Conservation (phyloP, 441 rosid species). For the Lagerstroemia fauriei region DNA sequence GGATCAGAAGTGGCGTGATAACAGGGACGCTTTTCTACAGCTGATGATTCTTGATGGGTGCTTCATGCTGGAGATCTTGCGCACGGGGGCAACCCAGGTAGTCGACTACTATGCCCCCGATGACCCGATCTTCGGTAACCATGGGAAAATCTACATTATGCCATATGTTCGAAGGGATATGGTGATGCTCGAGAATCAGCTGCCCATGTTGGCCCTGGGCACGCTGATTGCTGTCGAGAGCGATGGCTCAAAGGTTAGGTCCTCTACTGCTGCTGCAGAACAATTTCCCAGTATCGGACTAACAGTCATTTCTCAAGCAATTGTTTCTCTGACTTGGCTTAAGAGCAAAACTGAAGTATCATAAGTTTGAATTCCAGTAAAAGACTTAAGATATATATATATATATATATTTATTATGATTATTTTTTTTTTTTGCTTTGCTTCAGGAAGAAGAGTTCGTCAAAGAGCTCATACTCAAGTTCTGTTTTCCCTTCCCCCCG, state of each 20-base stretch:
- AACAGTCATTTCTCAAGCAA: too few relatives aligned
- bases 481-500: conserved; percentile 27
- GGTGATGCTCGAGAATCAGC: conserved; percentile 54
- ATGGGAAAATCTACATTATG: conserved; percentile 42
- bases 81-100: conserved; percentile 22
- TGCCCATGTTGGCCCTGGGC: conserved; percentile 44
- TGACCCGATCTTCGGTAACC: conserved; percentile 51
- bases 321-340: neutral
- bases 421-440: neutral
- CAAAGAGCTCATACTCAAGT: conserved; percentile 40
- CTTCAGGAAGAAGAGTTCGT: conserved; percentile 40
- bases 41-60: conserved; percentile 58
- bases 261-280: neutral
- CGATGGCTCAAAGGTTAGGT: conserved; percentile 32
- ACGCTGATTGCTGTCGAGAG: conserved; percentile 34
- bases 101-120: conserved; percentile 19
- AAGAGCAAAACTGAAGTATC: too few relatives aligned
- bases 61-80: conserved; percentile 52
- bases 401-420: too few relatives aligned
- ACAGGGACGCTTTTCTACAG: conserved; percentile 28
- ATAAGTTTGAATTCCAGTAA: too few relatives aligned
- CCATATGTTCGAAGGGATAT: conserved; percentile 45
- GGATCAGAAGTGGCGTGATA: conserved; percentile 24
- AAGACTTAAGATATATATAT: too few relatives aligned
- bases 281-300: too few relatives aligned